Base-by-base conservation (phyloP, 345 rosid species). In the Mallotus nudiflorus region DNA sequence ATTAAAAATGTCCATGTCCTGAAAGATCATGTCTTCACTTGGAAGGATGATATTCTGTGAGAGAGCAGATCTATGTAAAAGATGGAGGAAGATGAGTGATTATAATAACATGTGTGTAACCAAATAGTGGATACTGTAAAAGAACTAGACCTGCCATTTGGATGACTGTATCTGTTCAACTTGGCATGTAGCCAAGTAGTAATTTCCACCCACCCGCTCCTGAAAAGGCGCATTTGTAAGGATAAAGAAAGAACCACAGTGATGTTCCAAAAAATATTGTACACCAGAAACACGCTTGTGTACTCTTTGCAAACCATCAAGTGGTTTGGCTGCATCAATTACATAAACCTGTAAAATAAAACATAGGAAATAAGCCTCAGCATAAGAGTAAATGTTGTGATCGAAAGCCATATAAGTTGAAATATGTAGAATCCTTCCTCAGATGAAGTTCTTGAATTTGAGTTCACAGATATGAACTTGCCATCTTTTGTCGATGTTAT, bases 401-500 rank as follows among this genome's bases (percentile, higher is more conserved):
- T 22, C 44, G 40, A 62, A 63, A 67, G 59, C 61, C 52, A 62
- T 65, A 44, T 27, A 56, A 75, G 71, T 46, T 59, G 73, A 78
- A 75, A 82, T 42, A 74, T 75, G 75, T 77, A 62, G 77, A 78
- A 86, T 81, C 93, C 85, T 88, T 88, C 93, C 98, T 93, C 94
- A 4, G 98, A 93, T 73, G 97, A 93, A 72, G 92, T 86, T 85
- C 98, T 89, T 65, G 98, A 88, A 75, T 91, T 91, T 33, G 98
- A 93, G 86, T 93, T 93, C 79, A 93, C 86, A 64, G 98, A 88
- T 44, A 91, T 87, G 74, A 91, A 93, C 88, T 89, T 89, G 82
- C 94, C 98, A 76, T 93, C 98, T 89, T 93, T 93, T 14, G 98
- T 93, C 68, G 85, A 82, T 53, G 98, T 85, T 77, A 91, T 83